A percentile compares a stretch with the other conserved stretches of the same genome.
phyloP scores from a whole-genome alignment of 2,329 filamentous ascomycete genomes.

The Colletotrichum navitas region DNA sequence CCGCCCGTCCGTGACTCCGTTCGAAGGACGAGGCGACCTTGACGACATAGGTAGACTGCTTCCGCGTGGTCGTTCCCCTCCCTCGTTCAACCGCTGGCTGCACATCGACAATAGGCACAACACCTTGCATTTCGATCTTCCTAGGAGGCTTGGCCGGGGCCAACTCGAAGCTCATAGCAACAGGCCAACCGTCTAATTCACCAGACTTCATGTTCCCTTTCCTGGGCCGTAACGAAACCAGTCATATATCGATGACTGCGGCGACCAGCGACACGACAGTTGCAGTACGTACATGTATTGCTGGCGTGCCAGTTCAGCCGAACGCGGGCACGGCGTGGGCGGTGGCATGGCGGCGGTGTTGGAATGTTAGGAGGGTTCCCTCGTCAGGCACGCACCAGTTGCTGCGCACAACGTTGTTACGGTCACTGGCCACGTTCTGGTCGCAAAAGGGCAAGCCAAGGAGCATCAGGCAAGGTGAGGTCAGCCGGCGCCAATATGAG shows the following conservation, averaged over 20 bases:
- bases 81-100: not conserved
- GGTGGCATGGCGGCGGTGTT: conserved; percentile 9
- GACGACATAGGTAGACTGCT: conserved; percentile 18
- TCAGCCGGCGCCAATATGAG: conserved; percentile 25
- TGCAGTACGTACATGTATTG: not conserved
- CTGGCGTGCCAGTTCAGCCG: not conserved
- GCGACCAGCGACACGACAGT: not conserved
- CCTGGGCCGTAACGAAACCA: conserved; percentile 4
- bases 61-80: conserved; percentile 7
- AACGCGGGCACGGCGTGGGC: conserved; percentile 21
- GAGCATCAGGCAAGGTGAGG: conserved; percentile 10
- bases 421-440: conserved; percentile 24
- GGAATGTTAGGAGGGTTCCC: conserved; percentile 4
- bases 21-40: conserved; percentile 29
- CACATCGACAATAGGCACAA: not conserved
- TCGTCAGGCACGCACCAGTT: conserved; percentile 29
- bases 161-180: conserved; percentile 2
- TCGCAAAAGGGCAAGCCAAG: conserved; percentile 24
- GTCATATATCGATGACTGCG: conserved; percentile 9
- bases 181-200: not conserved
- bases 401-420: conserved; percentile 28
- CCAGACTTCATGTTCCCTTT: conserved; percentile 3
- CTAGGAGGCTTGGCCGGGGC: conserved; percentile 12
- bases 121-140: conserved; percentile 21
- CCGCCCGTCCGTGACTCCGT: conserved; percentile 26